Evolutionary conservation across 768 basidiomycete genomes (phyloP), one percentile per base, ranked within the genome.

Genomic region (Jaapia argillacea): DNA sequence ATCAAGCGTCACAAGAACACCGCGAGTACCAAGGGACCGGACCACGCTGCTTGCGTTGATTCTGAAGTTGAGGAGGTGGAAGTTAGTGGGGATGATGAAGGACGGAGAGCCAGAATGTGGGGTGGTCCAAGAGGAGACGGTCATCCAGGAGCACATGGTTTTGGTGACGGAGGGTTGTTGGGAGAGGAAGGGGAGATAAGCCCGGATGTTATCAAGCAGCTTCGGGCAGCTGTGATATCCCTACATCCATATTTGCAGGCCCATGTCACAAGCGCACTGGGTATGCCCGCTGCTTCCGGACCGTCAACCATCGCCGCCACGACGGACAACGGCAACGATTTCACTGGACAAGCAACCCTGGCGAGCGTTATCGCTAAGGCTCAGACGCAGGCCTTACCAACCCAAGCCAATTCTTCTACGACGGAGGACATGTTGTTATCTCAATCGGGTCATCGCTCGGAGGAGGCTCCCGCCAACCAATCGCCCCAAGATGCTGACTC

Each of bases 1-100:
- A 80, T 87, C 55, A 84, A 82, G 56, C 71, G 82, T 20, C 85
- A 87, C 50, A 83, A 81, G 59, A 78, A 81, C 52, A 72, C 36
- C 71, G 68, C 24, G 70, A 70, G 26, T 67, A 74, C 14, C 67
- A 68, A 6, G 40, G 46, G 48, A 38, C 36, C 38, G 22, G 50
- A 51, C 36, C 53, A 51, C 42, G 41, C 44, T 10, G 52, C 46
- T 6, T 87, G 84, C 51, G 58, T 74, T 35, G 64, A 63, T 10
- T 79, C 79, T 36, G 75, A 76, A 21, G 66, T 84, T 4, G 55
- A 57, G 12, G 59, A 65, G 45, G 61, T 71, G 39, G 84, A 86
- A 56, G 76, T 84, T 14, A 69, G 75, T 24, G 55, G 71, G 67
- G 65, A 55, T 50, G 68, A 52, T 4, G 66, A 58, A 7, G 66